Evolutionary conservation across 2,329 filamentous ascomycete genomes (phyloP).

Genomic region (Stagonosporopsis rhizophila): DNA sequence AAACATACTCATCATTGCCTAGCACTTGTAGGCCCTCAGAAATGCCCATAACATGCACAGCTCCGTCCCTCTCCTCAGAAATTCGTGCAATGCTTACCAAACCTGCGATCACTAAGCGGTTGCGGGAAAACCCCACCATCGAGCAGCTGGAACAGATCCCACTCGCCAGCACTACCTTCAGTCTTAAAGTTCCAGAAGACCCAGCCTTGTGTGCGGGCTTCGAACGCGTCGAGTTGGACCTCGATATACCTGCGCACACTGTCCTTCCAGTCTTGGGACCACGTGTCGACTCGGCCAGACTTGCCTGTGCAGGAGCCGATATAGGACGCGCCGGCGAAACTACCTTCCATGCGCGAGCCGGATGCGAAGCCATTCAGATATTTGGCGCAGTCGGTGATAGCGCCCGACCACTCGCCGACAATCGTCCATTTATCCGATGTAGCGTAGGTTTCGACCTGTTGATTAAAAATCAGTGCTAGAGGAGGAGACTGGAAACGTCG

Average conservation of each 20-base stretch:
- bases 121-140: constrained; percentile 60
- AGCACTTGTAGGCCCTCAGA: not conserved
- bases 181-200: constrained; percentile 68
- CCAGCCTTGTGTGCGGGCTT: constrained; percentile 60
- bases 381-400: constrained; percentile 66
- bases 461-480: not conserved
- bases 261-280: constrained; percentile 54
- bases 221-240: constrained; percentile 62
- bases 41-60: not conserved
- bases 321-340: constrained; percentile 55
- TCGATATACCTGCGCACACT: constrained; percentile 61
- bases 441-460: constrained; percentile 50
- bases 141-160: constrained; percentile 59
- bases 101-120: constrained; percentile 36
- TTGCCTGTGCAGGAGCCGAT: constrained; percentile 62
- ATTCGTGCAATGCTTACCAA: constrained; percentile 37
- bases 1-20: not conserved
- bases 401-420: constrained; percentile 72
- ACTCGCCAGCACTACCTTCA: constrained; percentile 57
- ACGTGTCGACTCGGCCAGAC: constrained; percentile 58
- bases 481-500: not conserved
- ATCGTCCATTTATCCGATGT: constrained; percentile 68
- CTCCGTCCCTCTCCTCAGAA: constrained; percentile 15
- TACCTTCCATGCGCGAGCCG: constrained; percentile 67
- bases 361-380: constrained; percentile 55